Percentiles rank a stretch among this genome's conserved stretches.
phyloP scores from a whole-genome alignment of 73 alveolate species.

The Halteria grandinella region DNA sequence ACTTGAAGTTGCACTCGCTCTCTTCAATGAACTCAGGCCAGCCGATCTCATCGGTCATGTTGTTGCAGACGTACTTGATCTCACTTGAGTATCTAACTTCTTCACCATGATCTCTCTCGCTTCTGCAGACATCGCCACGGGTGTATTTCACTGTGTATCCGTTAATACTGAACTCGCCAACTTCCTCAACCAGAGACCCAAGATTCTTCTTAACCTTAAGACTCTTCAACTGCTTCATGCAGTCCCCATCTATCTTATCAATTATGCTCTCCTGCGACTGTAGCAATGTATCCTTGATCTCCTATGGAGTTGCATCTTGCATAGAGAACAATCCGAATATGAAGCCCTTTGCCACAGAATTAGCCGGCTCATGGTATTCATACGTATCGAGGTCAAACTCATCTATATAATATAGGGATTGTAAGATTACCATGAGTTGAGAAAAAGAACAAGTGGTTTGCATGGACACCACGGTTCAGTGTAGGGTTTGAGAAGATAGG shows the following conservation, averaged over 20 bases:
- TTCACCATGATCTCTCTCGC: not conserved
- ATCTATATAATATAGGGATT: not conserved
- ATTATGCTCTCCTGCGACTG: no score
- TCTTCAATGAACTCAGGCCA: constrained; percentile 16
- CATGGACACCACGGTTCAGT: not conserved
- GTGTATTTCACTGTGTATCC: constrained; percentile 10
- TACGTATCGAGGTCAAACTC: constrained; percentile 8
- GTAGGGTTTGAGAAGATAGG: constrained; percentile 31
- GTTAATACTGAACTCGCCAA: constrained; percentile 11
- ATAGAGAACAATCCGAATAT: constrained; percentile 19
- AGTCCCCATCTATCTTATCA: not conserved
- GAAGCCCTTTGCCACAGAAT: not conserved
- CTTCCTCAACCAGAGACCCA: not conserved
- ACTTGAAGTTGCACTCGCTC: no score
- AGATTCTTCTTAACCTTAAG: constrained; percentile 18
- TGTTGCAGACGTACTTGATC: constrained; percentile 20
- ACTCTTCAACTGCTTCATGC: not conserved
- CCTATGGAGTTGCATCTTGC: constrained; percentile 1
- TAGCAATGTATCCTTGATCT: no score
- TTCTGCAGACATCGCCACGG: constrained; percentile 41
- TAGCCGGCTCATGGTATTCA: constrained; percentile 36
- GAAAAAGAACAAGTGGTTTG: constrained; percentile 10
- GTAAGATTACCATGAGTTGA: constrained; percentile 18
- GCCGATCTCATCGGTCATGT: constrained; percentile 12
- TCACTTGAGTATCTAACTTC: not conserved